Conservation (phyloP, 108 stramenopile species). For the Nitzschia inconspicua region DNA sequence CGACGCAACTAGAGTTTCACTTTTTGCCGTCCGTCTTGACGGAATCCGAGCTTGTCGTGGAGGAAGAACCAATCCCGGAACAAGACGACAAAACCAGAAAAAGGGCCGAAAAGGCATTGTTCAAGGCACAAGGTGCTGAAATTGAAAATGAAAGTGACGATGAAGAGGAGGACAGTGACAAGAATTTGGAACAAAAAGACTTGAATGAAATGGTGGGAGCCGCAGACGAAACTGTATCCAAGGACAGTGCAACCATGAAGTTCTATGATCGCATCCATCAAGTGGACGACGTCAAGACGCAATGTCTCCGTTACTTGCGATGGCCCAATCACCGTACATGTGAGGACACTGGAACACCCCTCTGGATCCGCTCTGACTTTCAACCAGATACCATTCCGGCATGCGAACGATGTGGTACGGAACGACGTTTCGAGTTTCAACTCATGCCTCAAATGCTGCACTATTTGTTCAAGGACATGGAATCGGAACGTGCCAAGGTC, state of each 20-base stretch:
- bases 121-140: slow-evolving; percentile 14
- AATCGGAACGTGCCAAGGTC: slow-evolving; percentile 13
- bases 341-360: slow-evolving; percentile 22
- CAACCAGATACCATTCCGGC: slow-evolving; percentile 43
- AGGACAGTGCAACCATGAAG: slow-evolving; percentile 67
- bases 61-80: slow-evolving; percentile 61
- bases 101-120: slow-evolving; percentile 14
- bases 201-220: slow-evolving; percentile 70
- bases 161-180: slow-evolving; percentile 47
- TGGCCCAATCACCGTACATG: slow-evolving; percentile 38
- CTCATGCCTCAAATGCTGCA: slow-evolving; percentile 88
- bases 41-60: slow-evolving; percentile 77
- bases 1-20: not conserved
- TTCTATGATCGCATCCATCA: slow-evolving; percentile 63
- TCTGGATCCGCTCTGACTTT: slow-evolving; percentile 67
- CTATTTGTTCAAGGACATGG: slow-evolving; percentile 42
- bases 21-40: slow-evolving; percentile 67
- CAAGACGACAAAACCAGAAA: slow-evolving; percentile 10
- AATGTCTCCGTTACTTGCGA: slow-evolving; percentile 74
- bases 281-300: slow-evolving; percentile 56
- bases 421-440: slow-evolving; percentile 79
- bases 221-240: slow-evolving; percentile 37
- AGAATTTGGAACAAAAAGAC: slow-evolving; percentile 72
- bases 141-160: slow-evolving; percentile 17
- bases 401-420: slow-evolving; percentile 68